phyloP scores from a whole-genome alignment of 2,329 filamentous ascomycete species.

The Pestalotiopsis sp. region DNA sequence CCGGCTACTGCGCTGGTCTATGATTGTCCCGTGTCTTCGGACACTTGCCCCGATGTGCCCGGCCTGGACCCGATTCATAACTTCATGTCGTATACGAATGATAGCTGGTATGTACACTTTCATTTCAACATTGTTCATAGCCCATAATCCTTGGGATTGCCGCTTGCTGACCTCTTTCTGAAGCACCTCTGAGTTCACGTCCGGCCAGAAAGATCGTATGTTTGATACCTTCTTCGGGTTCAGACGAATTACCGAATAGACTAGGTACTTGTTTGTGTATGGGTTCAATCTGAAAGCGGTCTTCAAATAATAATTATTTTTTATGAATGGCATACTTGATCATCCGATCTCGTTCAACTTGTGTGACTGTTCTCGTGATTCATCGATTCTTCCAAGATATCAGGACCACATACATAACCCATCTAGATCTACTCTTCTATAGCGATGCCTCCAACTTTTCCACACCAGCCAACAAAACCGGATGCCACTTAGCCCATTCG shows the following conservation, averaged over 20 bases:
- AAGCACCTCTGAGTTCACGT: slow-evolving; percentile 37
- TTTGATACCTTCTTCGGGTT: background rate
- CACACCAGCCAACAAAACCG: slow-evolving; percentile 37
- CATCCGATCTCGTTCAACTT: too few species aligned
- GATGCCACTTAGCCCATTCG: slow-evolving; percentile 45
- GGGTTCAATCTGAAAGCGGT: too few species aligned
- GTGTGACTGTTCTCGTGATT: too few species aligned
- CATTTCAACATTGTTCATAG: background rate
- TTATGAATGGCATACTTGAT: too few species aligned
- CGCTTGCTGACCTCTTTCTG: slow-evolving; percentile 25
- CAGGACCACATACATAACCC: background rate
- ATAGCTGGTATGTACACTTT: slow-evolving; percentile 18
- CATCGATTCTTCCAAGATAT: too few species aligned
- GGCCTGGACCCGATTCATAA: slow-evolving; percentile 39
- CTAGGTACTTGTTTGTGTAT: too few species aligned
- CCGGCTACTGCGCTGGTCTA: slow-evolving; percentile 33
- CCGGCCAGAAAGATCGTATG: slow-evolving; percentile 29
- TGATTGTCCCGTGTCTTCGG: slow-evolving; percentile 37
- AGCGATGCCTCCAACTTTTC: slow-evolving; percentile 1
- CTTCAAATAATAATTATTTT: too few species aligned
- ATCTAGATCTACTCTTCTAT: background rate
- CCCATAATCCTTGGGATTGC: background rate
- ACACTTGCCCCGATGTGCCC: slow-evolving; percentile 32
- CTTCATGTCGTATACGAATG: slow-evolving; percentile 42
- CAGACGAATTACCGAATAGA: background rate